Base-by-base conservation (phyloP, 2,329 filamentous ascomycete genomes). In the Rasamsonia emersonii region DNA sequence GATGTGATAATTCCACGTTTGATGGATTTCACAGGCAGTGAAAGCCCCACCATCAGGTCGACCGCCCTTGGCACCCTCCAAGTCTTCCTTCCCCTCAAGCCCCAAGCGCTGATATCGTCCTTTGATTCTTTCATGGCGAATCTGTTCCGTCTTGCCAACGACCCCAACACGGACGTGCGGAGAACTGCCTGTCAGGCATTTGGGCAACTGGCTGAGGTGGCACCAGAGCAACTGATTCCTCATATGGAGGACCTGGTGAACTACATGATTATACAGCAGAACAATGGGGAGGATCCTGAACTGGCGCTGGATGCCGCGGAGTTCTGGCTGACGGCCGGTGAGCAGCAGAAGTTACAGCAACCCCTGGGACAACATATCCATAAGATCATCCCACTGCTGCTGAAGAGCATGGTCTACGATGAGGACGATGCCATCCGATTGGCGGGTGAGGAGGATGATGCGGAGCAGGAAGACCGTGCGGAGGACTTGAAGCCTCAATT, bases 391-490 rank as follows among this genome's bases (percentile, higher is more conserved):
- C 91, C 91, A 0, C 82, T 95, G 1, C 66, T 98, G 31, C 72
- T 98, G 5, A 78, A 91, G 44, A 93, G 85, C 54, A 98, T 98
- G 89, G 78, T 96, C 2, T 98, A 96, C 57, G 84, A 82, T 49
- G 85, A 91, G 42, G 91, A 98, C 46, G 91, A 96, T 44, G 91
- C 94, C 46, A 72, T 84, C 19, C 70, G 86, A 30, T 67, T 96
- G 5, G 86, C 88, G 40, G 82, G 79, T 7, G 86, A 86, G 40
- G 84, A 81, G 13, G 82, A 89, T 44, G 88, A 96, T 54, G 91
- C 91, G 25, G 86, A 96, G 10, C 73, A 86, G 39, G 89, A 98
- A 28, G 91, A 98, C 56, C 77, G 82, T 11, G 77, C 77, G 26
- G 77, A 98, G 58, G 91, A 98, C 48, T 84, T 98, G 51, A 93